Conservation (phyloP, 148 eudicot species). For the Heliosperma pusillum region DNA sequence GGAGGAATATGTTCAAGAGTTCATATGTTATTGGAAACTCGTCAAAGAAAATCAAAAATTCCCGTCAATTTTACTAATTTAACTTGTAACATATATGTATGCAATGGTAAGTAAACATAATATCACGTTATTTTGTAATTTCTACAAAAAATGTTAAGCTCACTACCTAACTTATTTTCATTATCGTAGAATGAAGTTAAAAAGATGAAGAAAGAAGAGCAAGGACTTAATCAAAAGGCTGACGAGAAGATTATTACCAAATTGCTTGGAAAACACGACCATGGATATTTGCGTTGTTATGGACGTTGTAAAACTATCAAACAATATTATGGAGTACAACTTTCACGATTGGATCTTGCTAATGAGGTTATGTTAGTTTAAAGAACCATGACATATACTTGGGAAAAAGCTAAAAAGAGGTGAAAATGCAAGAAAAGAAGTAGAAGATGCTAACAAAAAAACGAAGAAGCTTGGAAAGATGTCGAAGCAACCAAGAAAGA, state of each 20-base stretch:
- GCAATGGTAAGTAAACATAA: background rate
- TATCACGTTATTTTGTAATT: background rate
- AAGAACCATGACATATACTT: background rate
- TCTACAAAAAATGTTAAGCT: background rate
- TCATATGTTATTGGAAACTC: no score
- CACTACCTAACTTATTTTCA: background rate
- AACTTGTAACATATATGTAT: background rate
- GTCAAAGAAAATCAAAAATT: conserved; percentile 10
- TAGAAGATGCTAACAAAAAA: background rate
- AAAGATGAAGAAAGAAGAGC: background rate
- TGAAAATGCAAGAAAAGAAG: background rate
- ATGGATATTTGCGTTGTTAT: conserved; percentile 19
- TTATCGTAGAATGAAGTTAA: background rate
- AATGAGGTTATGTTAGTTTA: background rate
- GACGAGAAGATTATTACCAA: conserved; percentile 10
- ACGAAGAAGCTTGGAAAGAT: background rate
- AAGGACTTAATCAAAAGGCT: conserved; percentile 6
- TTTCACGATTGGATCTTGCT: background rate
- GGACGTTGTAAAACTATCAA: conserved; percentile 5
- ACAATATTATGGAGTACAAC: background rate
- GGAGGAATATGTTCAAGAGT: no score
- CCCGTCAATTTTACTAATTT: background rate
- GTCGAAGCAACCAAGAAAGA: background rate
- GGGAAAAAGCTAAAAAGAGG: background rate
- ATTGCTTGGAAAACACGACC: conserved; percentile 9